These are phyloP conservation scores for Diaporthe sp. DNA, from an alignment of 2,329 filamentous ascomycete species.

Conservation along the genomic window DNA sequence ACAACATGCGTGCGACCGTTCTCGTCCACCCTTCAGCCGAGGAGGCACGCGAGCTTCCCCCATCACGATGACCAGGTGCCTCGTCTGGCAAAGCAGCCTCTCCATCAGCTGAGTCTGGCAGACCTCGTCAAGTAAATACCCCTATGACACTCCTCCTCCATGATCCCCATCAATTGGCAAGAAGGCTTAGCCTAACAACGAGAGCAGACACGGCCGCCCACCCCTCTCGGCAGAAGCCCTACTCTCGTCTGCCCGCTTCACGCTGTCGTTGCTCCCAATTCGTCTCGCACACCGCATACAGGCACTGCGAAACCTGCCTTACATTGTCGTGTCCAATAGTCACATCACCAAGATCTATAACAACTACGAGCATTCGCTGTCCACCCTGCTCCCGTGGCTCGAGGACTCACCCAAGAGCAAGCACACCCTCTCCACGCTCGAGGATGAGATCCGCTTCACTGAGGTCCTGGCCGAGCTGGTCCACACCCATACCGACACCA, in stretches of 20 bases:
- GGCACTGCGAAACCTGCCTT: constrained; percentile 91
- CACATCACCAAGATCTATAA: constrained; percentile 95
- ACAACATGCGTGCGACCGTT: constrained; percentile 30
- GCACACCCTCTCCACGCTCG: constrained; percentile 77
- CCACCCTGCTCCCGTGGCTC: constrained; percentile 85
- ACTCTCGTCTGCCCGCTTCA: constrained; percentile 94
- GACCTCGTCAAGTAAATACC: constrained; percentile 84
- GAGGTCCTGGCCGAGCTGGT: constrained; percentile 96
- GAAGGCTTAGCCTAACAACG: not conserved
- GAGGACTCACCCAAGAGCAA: constrained; percentile 53
- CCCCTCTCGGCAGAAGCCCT: constrained; percentile 85
- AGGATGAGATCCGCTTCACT: constrained; percentile 92
- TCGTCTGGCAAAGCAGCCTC: constrained; percentile 79
- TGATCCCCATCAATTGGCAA: not conserved
- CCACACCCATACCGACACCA: constrained; percentile 93
- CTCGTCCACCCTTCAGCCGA: constrained; percentile 22
- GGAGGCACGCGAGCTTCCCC: constrained; percentile 47
- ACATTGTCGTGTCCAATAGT: constrained; percentile 98
- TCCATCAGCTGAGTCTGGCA: constrained; percentile 85
- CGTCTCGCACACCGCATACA: constrained; percentile 95
- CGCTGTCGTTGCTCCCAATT: constrained; percentile 89
- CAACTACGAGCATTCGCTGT: constrained; percentile 95
- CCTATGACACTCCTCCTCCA: constrained; percentile 30
- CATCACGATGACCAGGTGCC: constrained; percentile 82
- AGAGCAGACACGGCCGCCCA: constrained; percentile 77